These are phyloP conservation scores for Nitzschia palea DNA, from an alignment of 108 stramenopile species.

Conservation along the genomic window DNA sequence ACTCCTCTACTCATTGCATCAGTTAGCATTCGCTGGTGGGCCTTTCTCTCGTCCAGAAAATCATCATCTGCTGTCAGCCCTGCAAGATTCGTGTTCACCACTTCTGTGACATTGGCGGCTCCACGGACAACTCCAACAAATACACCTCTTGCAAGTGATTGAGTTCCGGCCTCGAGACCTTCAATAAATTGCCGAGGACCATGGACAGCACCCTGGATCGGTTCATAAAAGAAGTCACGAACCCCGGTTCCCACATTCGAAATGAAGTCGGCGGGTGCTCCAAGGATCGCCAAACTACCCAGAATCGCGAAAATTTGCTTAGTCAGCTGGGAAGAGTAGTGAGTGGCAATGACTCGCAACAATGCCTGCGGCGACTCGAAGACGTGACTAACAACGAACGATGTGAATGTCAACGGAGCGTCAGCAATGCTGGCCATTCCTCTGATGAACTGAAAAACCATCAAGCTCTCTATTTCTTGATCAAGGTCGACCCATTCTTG, in stretches of 20 bases:
- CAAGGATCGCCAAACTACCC: constrained; percentile 73
- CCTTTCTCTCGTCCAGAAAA: constrained; percentile 76
- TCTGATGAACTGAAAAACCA: constrained; percentile 76
- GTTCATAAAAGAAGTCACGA: constrained; percentile 81
- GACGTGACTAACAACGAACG: constrained; percentile 77
- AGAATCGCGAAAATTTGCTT: constrained; percentile 74
- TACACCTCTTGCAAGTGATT: constrained; percentile 74
- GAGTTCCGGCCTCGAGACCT: constrained; percentile 77
- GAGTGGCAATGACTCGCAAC: constrained; percentile 56
- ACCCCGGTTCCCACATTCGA: constrained; percentile 85
- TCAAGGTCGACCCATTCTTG: constrained; percentile 73
- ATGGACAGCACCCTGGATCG: constrained; percentile 74
- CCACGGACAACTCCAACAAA: constrained; percentile 78
- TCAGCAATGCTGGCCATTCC: constrained; percentile 78
- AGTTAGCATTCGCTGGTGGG: constrained; percentile 66
- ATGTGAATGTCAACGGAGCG: constrained; percentile 77
- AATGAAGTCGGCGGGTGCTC: constrained; percentile 80
- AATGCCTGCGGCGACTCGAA: constrained; percentile 78
- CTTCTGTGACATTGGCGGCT: constrained; percentile 76
- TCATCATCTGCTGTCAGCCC: constrained; percentile 74
- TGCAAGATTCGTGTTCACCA: constrained; percentile 70
- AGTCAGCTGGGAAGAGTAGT: constrained; percentile 82
- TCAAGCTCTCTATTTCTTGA: constrained; percentile 53
- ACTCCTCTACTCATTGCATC: constrained; percentile 58
- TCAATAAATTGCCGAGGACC: constrained; percentile 74